Evolutionary conservation across 805 yeast genomes (phyloP).

Genomic region (Barnettozyma siamensis): DNA sequence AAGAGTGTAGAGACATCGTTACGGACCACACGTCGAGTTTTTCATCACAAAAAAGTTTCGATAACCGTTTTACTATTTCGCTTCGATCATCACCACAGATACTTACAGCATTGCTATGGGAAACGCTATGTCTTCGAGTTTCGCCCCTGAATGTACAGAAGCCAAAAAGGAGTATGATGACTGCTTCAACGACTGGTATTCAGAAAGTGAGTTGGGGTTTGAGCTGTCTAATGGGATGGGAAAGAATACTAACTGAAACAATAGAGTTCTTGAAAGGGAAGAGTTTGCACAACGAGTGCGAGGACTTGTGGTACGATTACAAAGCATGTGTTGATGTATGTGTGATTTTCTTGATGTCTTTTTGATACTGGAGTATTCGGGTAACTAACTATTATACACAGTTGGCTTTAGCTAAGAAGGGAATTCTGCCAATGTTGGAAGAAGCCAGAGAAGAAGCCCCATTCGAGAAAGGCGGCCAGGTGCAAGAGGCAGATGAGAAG

Average conservation of each 20-base stretch:
- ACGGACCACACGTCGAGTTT: background rate
- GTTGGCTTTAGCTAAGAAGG: constrained; percentile 59
- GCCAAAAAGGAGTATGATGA: constrained; percentile 82
- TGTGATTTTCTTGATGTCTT: too few species aligned
- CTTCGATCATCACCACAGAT: too few species aligned
- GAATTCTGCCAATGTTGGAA: constrained; percentile 76
- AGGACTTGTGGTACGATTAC: constrained; percentile 82
- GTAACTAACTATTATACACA: too few species aligned
- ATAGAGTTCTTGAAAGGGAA: constrained; percentile 52
- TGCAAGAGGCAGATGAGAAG: constrained; percentile 9
- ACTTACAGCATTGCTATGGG: too few species aligned
- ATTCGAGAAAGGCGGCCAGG: constrained; percentile 60
- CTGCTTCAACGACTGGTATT: constrained; percentile 93
- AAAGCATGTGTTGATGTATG: constrained; percentile 74
- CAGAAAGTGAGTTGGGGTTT: constrained; percentile 63
- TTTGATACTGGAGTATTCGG: too few species aligned
- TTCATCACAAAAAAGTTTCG: background rate
- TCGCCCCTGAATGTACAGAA: constrained; percentile 95
- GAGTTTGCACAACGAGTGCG: constrained; percentile 75
- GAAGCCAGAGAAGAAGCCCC: constrained; percentile 90
- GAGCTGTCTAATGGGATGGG: too few species aligned
- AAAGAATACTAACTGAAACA: too few species aligned
- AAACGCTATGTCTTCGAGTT: constrained; percentile 72
- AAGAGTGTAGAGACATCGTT: too few species aligned
- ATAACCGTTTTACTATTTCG: background rate